A percentile compares a stretch with the other conserved stretches of the same genome.
These are phyloP conservation scores for Bothriochloa decipiens DNA, from an alignment of 176 grass and related monocot species.

Conservation along the genomic window DNA sequence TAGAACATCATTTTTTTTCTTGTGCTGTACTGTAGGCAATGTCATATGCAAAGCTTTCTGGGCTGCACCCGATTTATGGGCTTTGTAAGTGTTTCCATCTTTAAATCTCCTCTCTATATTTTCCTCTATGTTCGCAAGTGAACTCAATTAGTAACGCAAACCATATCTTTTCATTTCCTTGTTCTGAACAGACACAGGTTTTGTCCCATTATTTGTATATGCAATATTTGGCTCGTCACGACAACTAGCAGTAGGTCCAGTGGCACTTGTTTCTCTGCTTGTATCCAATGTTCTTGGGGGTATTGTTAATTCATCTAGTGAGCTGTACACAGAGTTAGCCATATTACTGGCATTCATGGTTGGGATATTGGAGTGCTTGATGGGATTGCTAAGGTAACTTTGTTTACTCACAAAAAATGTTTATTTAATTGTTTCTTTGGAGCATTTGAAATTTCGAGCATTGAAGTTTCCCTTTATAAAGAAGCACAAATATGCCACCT, in stretches of 20 bases:
- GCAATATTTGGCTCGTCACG: slow-evolving; percentile 87
- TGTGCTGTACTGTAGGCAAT: slow-evolving; percentile 61
- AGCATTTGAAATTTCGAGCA: slow-evolving; percentile 31
- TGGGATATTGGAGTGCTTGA: slow-evolving; percentile 88
- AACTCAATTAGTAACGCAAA: slow-evolving; percentile 30
- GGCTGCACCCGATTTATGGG: slow-evolving; percentile 96
- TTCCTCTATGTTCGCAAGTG: slow-evolving; percentile 15
- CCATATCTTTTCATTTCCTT: slow-evolving; percentile 41
- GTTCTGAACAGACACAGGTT: slow-evolving; percentile 75
- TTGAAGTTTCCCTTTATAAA: slow-evolving; percentile 11
- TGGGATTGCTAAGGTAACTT: slow-evolving; percentile 89
- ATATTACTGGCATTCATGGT: slow-evolving; percentile 93
- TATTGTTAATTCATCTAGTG: slow-evolving; percentile 79
- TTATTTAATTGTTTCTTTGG: slow-evolving; percentile 18
- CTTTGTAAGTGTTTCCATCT: slow-evolving; percentile 68
- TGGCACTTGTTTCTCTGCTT: slow-evolving; percentile 90
- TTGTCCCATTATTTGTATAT: slow-evolving; percentile 84
- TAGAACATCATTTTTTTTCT: slow-evolving; percentile 14
- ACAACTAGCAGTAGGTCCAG: slow-evolving; percentile 88
- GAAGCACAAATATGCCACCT: background rate
- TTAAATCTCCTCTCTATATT: slow-evolving; percentile 5
- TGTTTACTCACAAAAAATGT: slow-evolving; percentile 22
- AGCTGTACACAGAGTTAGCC: slow-evolving; percentile 82
- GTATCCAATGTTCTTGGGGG: slow-evolving; percentile 89
- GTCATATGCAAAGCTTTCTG: slow-evolving; percentile 93